Evolutionary conservation across 2,329 filamentous ascomycete genomes (phyloP), one percentile per base, ranked within the genome.

Genomic region (Coniochaeta ligniaria): DNA sequence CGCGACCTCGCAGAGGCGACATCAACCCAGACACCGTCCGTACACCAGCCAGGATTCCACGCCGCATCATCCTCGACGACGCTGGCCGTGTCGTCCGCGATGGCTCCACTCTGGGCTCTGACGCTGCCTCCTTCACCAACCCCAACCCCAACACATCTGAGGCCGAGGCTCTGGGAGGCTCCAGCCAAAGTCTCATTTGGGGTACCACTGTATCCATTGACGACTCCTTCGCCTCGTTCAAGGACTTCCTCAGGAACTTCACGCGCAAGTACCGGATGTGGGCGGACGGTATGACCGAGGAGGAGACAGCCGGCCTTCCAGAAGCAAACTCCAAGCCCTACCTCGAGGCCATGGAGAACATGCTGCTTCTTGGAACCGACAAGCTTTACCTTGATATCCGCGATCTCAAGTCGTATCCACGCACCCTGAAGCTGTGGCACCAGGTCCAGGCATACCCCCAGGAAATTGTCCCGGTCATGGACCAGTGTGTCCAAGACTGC

Each of bases 391-490:
- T 99, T 45, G 92, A 99, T 71, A 86, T 93, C 59, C 86, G 86
- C 60, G 96, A 99, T 68, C 80, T 99, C 62, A 96, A 96, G 72
- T 83, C 93, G 14, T 99, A 97, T 71, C 95, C 96, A 3, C 87
- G 92, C 1, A 98, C 95, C 0, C 81, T 89, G 67, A 98, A 98
- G 76, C 80, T 99, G 60, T 98, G 92, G 91, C 91, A 98, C 72
- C 96, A 99, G 74, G 80, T 96, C 61, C 91, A 96, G 72, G 88
- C 90, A 16, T 99, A 97, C 70, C 95, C 95, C 0, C 92, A 95
- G 70, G 95, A 99, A 81, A 93, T 99, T 59, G 90, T 99, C 52
- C 93, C 94, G 2, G 82, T 98, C 55, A 96, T 99, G 89, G 96
- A 99, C 81, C 91, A 96, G 73, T 87, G 88, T 6, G 85, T 97